Base-by-base conservation (phyloP, 2,329 filamentous ascomycete species). In the Aspergillus candidus region DNA sequence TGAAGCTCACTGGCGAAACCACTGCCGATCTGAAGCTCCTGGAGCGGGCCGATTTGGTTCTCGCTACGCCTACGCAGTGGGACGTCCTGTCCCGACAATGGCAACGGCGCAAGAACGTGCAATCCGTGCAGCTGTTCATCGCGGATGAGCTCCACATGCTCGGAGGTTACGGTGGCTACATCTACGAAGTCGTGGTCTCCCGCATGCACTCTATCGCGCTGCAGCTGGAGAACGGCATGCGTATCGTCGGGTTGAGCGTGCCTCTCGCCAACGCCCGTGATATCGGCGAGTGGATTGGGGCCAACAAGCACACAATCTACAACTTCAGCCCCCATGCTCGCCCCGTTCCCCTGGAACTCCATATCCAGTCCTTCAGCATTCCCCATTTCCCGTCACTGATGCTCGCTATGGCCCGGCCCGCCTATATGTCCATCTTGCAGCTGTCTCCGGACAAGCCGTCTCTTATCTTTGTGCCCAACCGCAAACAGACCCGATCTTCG, bases 311-410 rank as follows among this genome's bases (percentile, higher is more conserved):
- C 64, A 94, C 93, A 38, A 95, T 95, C 52, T 98, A 91, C 76
- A 98, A 98, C 71, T 98, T 98, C 72, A 95, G 88, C 57, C 93
- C 93, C 2, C 85, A 91, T 59, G 83, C 91, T 49, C 84, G 94
- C 44, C 86, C 89, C 1, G 82, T 96, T 13, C 90, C 91, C 15
- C 73, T 98, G 29, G 91, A 97, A 65, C 79, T 98, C 45, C 89
- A 96, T 63, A 85, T 98, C 38, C 93, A 98, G 67, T 91, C 90
- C 1, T 98, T 93, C 71, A 87, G 84, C 22, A 94, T 95, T 48
- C 89, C 94, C 37, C 94, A 98, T 63, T 96, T 95, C 72, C 94
- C 93, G 4, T 97, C 93, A 10, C 77, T 98, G 33, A 98, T 98
- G 93, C 79, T 98, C 55, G 90, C 93, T 11, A 98, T 98, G 93